A percentile compares a stretch with the other conserved stretches of the same genome.
Conservation (phyloP, 2,329 filamentous ascomycete species). For the Cladophialophora chaetospira region DNA sequence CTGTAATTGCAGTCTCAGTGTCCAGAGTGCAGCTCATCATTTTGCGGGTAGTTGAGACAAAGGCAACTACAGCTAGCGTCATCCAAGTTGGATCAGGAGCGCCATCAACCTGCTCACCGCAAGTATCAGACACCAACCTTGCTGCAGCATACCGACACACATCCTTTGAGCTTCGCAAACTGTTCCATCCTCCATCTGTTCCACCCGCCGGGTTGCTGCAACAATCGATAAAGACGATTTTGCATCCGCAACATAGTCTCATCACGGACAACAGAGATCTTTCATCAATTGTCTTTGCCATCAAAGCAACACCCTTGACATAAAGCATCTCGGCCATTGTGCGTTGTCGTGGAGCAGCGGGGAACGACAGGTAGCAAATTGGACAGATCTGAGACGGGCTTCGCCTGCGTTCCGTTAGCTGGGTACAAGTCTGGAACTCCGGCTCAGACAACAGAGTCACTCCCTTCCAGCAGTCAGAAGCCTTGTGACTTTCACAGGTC, state of each 20-base stretch:
- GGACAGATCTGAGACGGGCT: not conserved
- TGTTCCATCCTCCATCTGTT: not conserved
- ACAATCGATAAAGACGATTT: conserved; percentile 22
- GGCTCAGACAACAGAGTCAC: conserved; percentile 16
- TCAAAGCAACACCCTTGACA: conserved; percentile 18
- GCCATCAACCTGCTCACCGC: conserved; percentile 19
- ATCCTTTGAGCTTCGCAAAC: conserved; percentile 6
- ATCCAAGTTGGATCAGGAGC: conserved; percentile 15
- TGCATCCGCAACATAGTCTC: conserved; percentile 17
- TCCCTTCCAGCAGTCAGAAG: conserved; percentile 6
- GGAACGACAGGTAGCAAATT: conserved; percentile 16
- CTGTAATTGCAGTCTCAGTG: conserved; percentile 12
- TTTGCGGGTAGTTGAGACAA: conserved; percentile 30
- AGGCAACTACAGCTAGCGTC: conserved; percentile 21
- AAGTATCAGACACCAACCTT: conserved; percentile 16
- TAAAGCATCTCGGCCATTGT: conserved; percentile 22
- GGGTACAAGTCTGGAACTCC: conserved; percentile 18
- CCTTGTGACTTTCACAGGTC: not conserved
- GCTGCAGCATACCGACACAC: conserved; percentile 24
- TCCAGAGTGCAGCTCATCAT: conserved; percentile 24
- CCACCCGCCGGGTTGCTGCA: conserved; percentile 26
- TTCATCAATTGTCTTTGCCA: conserved; percentile 25
- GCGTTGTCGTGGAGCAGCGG: conserved; percentile 7
- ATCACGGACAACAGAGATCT: conserved; percentile 24
- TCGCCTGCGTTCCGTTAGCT: not conserved